phyloP scores from a whole-genome alignment of 495 filamentous ascomycete species.

The Penicillium samsonianum region DNA sequence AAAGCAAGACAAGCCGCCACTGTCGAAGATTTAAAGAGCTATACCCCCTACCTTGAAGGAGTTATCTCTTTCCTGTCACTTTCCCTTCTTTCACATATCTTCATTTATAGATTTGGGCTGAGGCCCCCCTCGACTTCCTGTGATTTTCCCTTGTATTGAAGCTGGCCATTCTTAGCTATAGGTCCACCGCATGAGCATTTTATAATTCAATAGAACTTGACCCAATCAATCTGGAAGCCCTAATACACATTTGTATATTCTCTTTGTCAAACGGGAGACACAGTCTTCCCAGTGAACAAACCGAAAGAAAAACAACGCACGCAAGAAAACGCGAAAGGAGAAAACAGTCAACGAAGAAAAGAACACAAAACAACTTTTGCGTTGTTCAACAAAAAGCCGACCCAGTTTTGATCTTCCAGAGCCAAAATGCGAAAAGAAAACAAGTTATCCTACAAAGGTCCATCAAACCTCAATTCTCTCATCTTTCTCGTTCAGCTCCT shows the following conservation, averaged over 20 bases:
- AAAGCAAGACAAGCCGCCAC: slow-evolving; percentile 45
- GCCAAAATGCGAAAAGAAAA: slow-evolving; percentile 19
- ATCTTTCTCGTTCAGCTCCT: slow-evolving; percentile 16
- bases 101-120: slow-evolving; percentile 14
- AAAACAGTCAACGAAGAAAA: slow-evolving; percentile 2
- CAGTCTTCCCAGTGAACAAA: background rate
- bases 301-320: background rate
- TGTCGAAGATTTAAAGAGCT: slow-evolving; percentile 40
- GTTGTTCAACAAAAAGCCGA: slow-evolving; percentile 39
- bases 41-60: slow-evolving; percentile 14
- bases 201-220: slow-evolving; percentile 4
- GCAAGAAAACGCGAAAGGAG: slow-evolving; percentile 6
- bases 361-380: slow-evolving; percentile 16
- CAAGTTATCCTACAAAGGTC: slow-evolving; percentile 20
- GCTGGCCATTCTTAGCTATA: background rate
- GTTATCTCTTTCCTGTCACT: background rate
- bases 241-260: background rate
- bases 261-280: background rate
- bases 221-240: background rate
- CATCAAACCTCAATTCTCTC: slow-evolving; percentile 28
- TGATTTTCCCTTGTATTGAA: background rate
- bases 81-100: slow-evolving; percentile 15
- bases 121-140: background rate
- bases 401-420: slow-evolving; percentile 33
- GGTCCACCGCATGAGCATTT: background rate